Evolutionary conservation across 2,329 filamentous ascomycete species (phyloP).

Genomic region (Pseudogymnoascus sp.): DNA sequence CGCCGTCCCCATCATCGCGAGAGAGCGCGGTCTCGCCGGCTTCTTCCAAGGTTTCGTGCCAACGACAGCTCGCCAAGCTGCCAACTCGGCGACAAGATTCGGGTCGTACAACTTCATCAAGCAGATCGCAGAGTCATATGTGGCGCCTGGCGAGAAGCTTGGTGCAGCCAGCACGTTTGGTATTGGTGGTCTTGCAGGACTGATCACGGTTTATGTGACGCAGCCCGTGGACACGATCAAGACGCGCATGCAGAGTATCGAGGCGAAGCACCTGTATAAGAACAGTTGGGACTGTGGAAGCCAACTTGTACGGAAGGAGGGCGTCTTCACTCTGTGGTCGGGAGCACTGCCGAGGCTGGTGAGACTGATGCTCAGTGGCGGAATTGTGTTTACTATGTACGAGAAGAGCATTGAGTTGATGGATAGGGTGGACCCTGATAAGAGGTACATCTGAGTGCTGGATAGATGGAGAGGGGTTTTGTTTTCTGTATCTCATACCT

Average conservation of each 20-base stretch:
- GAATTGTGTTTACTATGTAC: constrained; percentile 97
- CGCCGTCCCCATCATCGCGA: constrained; percentile 76
- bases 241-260: constrained; percentile 95
- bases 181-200: constrained; percentile 78
- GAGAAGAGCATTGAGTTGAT: constrained; percentile 93
- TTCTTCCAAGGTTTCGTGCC: constrained; percentile 98
- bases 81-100: constrained; percentile 89
- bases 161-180: constrained; percentile 81
- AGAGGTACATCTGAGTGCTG: constrained; percentile 62
- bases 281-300: constrained; percentile 79
- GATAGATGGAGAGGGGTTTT: constrained; percentile 16
- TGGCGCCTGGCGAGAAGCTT: constrained; percentile 88
- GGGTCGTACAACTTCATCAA: constrained; percentile 83
- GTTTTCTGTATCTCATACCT: constrained; percentile 12
- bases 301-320: constrained; percentile 82
- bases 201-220: constrained; percentile 79
- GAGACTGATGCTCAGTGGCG: constrained; percentile 80
- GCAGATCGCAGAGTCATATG: constrained; percentile 86
- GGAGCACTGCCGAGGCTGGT: constrained; percentile 81
- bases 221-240: constrained; percentile 86
- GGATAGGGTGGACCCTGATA: constrained; percentile 71
- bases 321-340: constrained; percentile 85
- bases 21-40: constrained; percentile 78
- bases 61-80: constrained; percentile 87
- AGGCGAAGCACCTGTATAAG: constrained; percentile 71